Evolutionary conservation across 129 eudicot species (phyloP).

Genomic region (Pseudognaphalium luteoalbum): DNA sequence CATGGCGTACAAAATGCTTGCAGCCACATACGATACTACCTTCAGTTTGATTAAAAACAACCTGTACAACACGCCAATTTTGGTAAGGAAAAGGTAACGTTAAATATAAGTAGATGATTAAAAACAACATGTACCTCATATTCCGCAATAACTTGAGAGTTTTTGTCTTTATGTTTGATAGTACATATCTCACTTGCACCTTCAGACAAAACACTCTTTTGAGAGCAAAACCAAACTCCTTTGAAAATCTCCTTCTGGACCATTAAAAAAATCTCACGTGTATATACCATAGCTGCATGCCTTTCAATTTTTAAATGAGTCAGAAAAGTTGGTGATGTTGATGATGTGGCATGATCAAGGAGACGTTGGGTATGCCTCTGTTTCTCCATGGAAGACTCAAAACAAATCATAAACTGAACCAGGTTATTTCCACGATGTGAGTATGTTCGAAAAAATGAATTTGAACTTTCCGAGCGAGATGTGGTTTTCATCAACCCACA

Average conservation of each 20-base stretch:
- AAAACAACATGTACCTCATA: too few species aligned
- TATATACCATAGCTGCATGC: not conserved
- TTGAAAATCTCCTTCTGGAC: constrained; percentile 3
- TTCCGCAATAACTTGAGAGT: not conserved
- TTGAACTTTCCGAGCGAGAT: not conserved
- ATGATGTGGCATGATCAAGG: not conserved
- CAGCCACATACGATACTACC: not conserved
- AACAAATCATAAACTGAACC: not conserved
- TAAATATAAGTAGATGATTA: too few species aligned
- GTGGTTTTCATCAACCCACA: constrained; percentile 15
- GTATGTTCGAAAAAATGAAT: not conserved
- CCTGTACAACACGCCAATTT: not conserved
- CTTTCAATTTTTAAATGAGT: not conserved
- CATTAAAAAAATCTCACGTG: not conserved
- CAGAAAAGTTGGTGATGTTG: not conserved
- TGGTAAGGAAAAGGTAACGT: not conserved
- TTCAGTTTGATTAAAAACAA: not conserved
- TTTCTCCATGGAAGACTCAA: not conserved
- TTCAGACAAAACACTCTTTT: too few species aligned
- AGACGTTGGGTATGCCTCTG: not conserved
- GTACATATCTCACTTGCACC: not conserved
- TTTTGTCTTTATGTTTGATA: not conserved
- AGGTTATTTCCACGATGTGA: not conserved
- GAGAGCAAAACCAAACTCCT: not conserved
- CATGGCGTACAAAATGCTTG: not conserved